These are phyloP conservation scores for Fusarium graminum DNA, from an alignment of 2,329 filamentous ascomycete genomes.

Conservation along the genomic window DNA sequence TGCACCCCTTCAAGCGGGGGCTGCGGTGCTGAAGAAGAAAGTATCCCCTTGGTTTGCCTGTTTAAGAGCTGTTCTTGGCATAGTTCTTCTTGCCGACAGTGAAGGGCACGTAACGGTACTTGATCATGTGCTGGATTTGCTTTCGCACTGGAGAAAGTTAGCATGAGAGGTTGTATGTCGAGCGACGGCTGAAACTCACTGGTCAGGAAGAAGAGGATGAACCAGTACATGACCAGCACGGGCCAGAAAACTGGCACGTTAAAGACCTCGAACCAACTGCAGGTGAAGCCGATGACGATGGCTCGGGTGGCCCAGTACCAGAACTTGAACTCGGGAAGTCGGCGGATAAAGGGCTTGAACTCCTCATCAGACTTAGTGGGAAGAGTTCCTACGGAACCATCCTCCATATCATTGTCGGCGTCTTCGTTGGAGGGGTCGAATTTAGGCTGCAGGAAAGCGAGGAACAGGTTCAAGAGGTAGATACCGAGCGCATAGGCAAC, in stretches of 20 bases:
- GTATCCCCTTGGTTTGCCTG: slow-evolving; percentile 10
- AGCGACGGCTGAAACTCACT: slow-evolving; percentile 71
- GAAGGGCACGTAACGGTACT: slow-evolving; percentile 98
- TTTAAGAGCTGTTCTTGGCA: slow-evolving; percentile 69
- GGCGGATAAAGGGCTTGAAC: slow-evolving; percentile 95
- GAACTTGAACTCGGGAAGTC: slow-evolving; percentile 99
- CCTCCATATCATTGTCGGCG: slow-evolving; percentile 95
- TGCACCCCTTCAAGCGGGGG: slow-evolving; percentile 20
- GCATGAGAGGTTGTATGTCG: background rate
- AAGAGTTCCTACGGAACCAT: slow-evolving; percentile 83
- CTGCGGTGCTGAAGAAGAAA: slow-evolving; percentile 42
- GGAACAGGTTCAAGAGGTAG: slow-evolving; percentile 98
- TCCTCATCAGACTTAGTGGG: slow-evolving; percentile 98
- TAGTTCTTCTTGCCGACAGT: slow-evolving; percentile 90
- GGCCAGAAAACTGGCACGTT: slow-evolving; percentile 99
- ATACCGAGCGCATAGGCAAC: slow-evolving; percentile 98
- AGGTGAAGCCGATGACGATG: slow-evolving; percentile 83
- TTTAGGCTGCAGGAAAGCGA: slow-evolving; percentile 97
- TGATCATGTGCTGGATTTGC: slow-evolving; percentile 99
- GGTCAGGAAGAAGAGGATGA: slow-evolving; percentile 94
- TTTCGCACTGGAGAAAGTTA: slow-evolving; percentile 78
- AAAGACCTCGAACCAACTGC: slow-evolving; percentile 94
- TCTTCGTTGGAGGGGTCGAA: slow-evolving; percentile 96
- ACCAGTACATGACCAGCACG: slow-evolving; percentile 97
- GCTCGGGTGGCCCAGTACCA: slow-evolving; percentile 97